phyloP scores from a whole-genome alignment of 176 grass and related monocot species.

The Ensete glaucum region DNA sequence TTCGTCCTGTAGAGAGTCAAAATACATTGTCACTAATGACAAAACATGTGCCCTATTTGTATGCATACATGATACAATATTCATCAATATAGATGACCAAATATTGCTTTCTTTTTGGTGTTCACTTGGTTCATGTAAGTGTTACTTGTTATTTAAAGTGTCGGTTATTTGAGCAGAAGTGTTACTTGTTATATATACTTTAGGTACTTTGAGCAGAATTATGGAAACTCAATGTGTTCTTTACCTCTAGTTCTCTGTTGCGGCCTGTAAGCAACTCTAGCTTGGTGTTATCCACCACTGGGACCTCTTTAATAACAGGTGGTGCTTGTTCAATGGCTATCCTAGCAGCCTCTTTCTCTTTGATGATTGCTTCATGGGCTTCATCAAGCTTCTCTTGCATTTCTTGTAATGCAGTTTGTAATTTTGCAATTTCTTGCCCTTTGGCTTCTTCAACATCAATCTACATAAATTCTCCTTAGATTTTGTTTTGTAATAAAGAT shows the following conservation, averaged over 20 bases:
- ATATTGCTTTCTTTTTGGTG: not conserved
- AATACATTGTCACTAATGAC: slow-evolving; percentile 11
- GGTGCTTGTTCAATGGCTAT: slow-evolving; percentile 75
- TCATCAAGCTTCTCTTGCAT: slow-evolving; percentile 63
- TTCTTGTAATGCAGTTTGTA: slow-evolving; percentile 69
- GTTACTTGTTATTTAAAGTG: not conserved
- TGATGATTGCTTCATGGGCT: slow-evolving; percentile 54
- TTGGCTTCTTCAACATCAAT: slow-evolving; percentile 76
- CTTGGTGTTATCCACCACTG: slow-evolving; percentile 57
- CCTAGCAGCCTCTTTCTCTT: slow-evolving; percentile 69
- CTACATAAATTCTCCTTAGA: slow-evolving; percentile 20
- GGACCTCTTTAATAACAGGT: slow-evolving; percentile 68
- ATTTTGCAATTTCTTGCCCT: slow-evolving; percentile 63
- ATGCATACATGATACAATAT: not conserved
- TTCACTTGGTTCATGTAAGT: not conserved
- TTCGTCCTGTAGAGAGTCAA: slow-evolving; percentile 41
- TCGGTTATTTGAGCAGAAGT: not conserved
- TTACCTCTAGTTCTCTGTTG: slow-evolving; percentile 78
- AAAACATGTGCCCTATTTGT: not conserved
- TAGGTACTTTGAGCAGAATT: not conserved
- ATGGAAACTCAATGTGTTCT: not conserved
- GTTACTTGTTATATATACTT: not conserved
- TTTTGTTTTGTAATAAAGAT: not conserved
- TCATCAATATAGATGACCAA: not conserved
- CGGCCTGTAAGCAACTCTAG: slow-evolving; percentile 50